A percentile compares a stretch with the other conserved stretches of the same genome.
Evolutionary conservation across 805 yeast genomes (phyloP).

Genomic region (Candida caryicola): DNA sequence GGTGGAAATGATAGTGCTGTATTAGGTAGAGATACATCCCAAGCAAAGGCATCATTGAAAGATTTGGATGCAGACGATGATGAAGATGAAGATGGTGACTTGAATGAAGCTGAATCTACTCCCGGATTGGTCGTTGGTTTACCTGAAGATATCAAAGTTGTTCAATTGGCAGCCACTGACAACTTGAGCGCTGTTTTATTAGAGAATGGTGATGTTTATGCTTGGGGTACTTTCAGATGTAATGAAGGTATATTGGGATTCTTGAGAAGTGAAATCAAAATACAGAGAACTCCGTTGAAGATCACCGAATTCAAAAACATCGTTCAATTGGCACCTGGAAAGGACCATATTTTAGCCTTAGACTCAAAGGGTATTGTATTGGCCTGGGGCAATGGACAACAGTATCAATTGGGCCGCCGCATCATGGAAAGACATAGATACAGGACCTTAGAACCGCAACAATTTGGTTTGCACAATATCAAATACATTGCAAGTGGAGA

Average conservation of each 20-base stretch:
- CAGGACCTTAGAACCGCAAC: conserved; percentile 74
- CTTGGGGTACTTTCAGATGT: conserved; percentile 97
- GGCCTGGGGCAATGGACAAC: conserved; percentile 98
- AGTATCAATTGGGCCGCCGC: conserved; percentile 85
- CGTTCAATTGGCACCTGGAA: conserved; percentile 85
- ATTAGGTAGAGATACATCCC: conserved; percentile 79
- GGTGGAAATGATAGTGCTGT: conserved; percentile 94
- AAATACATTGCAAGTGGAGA: conserved; percentile 89
- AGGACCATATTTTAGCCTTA: conserved; percentile 84
- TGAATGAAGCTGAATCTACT: conserved; percentile 85
- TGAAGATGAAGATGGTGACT: conserved; percentile 72
- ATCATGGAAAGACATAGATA: conserved; percentile 75
- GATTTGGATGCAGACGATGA: conserved; percentile 58
- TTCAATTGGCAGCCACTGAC: conserved; percentile 88
- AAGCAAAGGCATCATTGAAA: conserved; percentile 57
- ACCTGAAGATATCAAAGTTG: conserved; percentile 56
- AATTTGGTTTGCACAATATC: conserved; percentile 77
- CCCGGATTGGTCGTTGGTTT: conserved; percentile 74
- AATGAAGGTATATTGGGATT: conserved; percentile 91
- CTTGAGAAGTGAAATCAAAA: conserved; percentile 50
- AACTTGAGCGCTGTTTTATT: conserved; percentile 79
- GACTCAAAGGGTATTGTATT: conserved; percentile 82
- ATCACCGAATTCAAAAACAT: conserved; percentile 61
- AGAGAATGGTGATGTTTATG: conserved; percentile 83
- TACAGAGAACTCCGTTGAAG: conserved; percentile 68